These are phyloP conservation scores for Poa pratensis DNA, from an alignment of 176 grass and related monocot genomes.

Conservation along the genomic window DNA sequence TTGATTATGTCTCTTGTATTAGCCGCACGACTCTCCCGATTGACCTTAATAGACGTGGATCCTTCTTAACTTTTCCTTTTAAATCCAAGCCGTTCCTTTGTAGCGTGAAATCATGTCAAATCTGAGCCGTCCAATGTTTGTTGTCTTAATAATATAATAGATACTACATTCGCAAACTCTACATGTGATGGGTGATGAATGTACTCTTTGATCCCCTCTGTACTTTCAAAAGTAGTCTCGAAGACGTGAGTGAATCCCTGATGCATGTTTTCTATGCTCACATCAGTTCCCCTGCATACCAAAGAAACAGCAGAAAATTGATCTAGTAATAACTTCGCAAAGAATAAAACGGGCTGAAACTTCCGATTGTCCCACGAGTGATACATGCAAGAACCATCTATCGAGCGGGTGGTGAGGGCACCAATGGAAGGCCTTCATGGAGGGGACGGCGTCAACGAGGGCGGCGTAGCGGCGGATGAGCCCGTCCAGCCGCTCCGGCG, in stretches of 20 bases:
- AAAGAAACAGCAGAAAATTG: not conserved
- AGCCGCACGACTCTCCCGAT: no score
- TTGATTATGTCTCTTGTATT: no score
- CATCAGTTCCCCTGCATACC: conserved; percentile 70
- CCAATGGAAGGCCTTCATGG: conserved; percentile 95
- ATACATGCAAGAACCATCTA: no score
- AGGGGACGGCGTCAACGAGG: conserved; percentile 63
- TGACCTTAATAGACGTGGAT: no score
- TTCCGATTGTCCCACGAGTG: not conserved
- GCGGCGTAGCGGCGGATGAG: conserved; percentile 77
- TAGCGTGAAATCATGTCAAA: no score
- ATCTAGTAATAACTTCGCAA: not conserved
- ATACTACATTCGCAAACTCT: conserved; percentile 56
- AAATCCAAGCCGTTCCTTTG: no score
- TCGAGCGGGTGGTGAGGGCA: not conserved
- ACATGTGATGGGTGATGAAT: conserved; percentile 74
- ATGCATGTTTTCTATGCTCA: conserved; percentile 91
- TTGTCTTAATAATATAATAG: no score
- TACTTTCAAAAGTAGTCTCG: conserved; percentile 63
- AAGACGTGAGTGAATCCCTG: conserved; percentile 89
- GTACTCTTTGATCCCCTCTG: conserved; percentile 45
- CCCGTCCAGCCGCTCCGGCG: conserved; percentile 52
- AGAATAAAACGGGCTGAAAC: not conserved
- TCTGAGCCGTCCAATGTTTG: no score
- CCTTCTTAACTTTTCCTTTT: no score